Percentiles rank a stretch among this genome's conserved stretches.
Evolutionary conservation across 495 filamentous ascomycete genomes (phyloP).

Genomic region (Aspergillus cavernicola): DNA sequence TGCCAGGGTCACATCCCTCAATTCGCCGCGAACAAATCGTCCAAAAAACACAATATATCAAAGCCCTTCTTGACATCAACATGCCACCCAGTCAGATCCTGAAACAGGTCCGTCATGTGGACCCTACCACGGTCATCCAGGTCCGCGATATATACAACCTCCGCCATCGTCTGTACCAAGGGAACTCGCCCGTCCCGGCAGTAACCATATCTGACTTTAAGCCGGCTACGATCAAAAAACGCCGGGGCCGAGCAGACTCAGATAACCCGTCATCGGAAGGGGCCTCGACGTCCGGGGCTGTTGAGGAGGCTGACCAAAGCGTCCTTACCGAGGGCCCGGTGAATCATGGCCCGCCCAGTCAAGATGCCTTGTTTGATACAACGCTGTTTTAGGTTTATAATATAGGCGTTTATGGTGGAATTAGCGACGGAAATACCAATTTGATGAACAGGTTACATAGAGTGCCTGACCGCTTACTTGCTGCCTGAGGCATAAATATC

Average conservation of each 20-base stretch:
- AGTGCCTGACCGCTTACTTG: too few species aligned
- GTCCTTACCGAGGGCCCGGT: not conserved
- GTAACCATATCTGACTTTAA: not conserved
- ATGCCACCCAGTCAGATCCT: conserved; percentile 14
- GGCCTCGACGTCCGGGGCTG: not conserved
- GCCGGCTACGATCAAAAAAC: not conserved
- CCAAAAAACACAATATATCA: conserved; percentile 14
- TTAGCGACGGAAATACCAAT: conserved; percentile 7
- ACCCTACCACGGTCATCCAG: conserved; percentile 11
- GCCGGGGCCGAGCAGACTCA: not conserved
- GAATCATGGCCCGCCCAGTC: not conserved
- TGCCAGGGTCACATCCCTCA: conserved; percentile 4
- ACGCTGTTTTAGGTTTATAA: conserved; percentile 1
- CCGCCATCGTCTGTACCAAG: conserved; percentile 11
- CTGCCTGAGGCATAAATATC: not conserved
- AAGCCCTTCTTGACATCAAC: conserved; percentile 14
- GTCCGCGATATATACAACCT: conserved; percentile 14
- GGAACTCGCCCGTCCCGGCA: conserved; percentile 5
- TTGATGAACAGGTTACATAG: too few species aligned
- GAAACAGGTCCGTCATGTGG: conserved; percentile 14
- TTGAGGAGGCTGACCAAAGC: not conserved
- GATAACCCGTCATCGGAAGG: not conserved
- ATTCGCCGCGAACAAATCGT: conserved; percentile 10
- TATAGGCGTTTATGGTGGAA: not conserved
- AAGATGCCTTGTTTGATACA: not conserved